Base-by-base conservation (phyloP, 2,329 filamentous ascomycete species). In the Ophioceras dolichostomum region DNA sequence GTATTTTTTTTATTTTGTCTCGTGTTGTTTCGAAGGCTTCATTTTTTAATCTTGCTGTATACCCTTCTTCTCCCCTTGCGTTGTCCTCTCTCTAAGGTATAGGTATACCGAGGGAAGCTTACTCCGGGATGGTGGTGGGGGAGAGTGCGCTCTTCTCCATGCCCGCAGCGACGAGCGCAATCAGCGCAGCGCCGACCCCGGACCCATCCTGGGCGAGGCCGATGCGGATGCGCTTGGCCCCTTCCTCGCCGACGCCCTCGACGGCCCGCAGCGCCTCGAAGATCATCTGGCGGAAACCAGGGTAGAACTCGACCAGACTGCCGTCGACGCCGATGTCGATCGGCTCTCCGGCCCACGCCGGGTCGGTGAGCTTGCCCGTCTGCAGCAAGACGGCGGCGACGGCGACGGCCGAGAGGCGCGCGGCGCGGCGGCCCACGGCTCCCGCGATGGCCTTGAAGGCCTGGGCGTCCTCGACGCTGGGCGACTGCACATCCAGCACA, bases 171-270 rank as follows among this genome's bases (percentile, higher is more conserved):
- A 95, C 83, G 36, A 95, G 72, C 36, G 91, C 91, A 60, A 96
- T 96, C 49, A 98, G 64, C 29, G 91, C 91, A 3, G 91, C 91
- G 37, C 91, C 91, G n/a, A 94, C 84, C 44, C 86, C 91, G 45
- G 83, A 91, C 34, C 91, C 91, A 56, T 98, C 91, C 68, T 94
- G 95, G 43, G 91, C 91, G 52, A 96, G 91, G 17, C 89, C 91
- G 51, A 98, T 95, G 40, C 86, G 73, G 46, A 98, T 83, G 60
- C 79, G 83, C 62, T 83, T 81, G 46, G 93, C 87, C 10, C 88
- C 87, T 40, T 72, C 65, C 32, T 68, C 62, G 4, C 89, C 89
- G 49, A 96, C 83, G 43, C 81, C 76, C 13, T 85, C 72, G 37
- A 94, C 76, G 39, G 75, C 76, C 35, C 77, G 65, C 41, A 96